Evolutionary conservation across 169 alveolate genomes (phyloP).

Genomic region (Cryptosporidium sp.): DNA sequence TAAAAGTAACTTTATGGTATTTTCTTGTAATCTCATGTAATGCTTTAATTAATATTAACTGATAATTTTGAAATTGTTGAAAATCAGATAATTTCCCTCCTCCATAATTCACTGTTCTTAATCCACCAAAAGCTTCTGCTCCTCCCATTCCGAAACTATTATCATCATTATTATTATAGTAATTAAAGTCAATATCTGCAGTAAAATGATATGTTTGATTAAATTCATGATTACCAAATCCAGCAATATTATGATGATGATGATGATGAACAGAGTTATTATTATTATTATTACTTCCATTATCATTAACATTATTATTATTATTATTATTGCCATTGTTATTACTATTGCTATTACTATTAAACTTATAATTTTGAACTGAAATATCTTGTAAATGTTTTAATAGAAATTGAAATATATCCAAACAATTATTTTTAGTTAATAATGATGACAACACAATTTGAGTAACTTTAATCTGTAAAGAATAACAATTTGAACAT

Average conservation of each 20-base stretch:
- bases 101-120: neutral
- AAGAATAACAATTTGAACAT: conserved; percentile 44
- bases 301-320: neutral
- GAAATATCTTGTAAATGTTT: conserved; percentile 53
- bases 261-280: neutral
- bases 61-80: conserved; percentile 54
- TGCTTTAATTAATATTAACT: conserved; percentile 33
- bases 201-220: neutral
- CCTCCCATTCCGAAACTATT: neutral
- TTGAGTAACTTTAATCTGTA: conserved; percentile 37
- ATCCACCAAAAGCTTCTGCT: neutral
- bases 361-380: neutral
- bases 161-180: neutral
- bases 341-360: neutral
- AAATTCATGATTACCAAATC: neutral
- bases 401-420: conserved; percentile 42
- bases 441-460: conserved; percentile 16
- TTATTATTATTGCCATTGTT: neutral
- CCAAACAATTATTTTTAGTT: conserved; percentile 67
- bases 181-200: neutral
- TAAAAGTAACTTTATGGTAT: conserved; percentile 21
- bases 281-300: neutral
- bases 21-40: conserved; percentile 54
- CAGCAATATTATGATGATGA: neutral
- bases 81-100: conserved; percentile 26